Percentiles rank a stretch among this genome's conserved stretches.
These are phyloP conservation scores for Haberlea rhodopensis DNA, from an alignment of 257 asterid genomes.

Conservation along the genomic window DNA sequence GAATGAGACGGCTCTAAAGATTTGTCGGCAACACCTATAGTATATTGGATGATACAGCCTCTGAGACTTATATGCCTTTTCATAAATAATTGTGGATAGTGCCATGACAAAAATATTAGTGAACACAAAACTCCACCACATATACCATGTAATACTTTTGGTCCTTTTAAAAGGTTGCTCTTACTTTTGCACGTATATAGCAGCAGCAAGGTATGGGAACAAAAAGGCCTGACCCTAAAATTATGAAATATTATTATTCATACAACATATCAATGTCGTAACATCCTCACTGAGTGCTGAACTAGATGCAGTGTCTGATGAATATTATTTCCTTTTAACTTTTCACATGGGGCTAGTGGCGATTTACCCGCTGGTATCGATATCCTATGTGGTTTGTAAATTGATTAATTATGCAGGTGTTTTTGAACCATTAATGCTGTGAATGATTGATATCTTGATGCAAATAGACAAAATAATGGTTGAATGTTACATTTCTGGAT, in stretches of 20 bases:
- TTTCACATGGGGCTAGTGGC: not conserved
- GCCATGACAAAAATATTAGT: slow-evolving; percentile 12
- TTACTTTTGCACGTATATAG: slow-evolving; percentile 25
- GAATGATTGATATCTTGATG: not conserved
- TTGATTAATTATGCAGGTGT: not conserved
- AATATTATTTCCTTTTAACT: slow-evolving; percentile 5
- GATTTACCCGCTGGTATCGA: too few species aligned
- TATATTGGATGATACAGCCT: too few species aligned
- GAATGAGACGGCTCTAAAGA: not conserved
- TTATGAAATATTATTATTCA: slow-evolving; percentile 27
- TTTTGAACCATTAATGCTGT: not conserved
- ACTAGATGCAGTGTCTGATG: slow-evolving; percentile 27
- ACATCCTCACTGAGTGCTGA: slow-evolving; percentile 29
- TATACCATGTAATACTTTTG: not conserved
- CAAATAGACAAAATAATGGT: not conserved
- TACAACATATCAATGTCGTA: slow-evolving; percentile 26
- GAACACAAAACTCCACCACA: not conserved
- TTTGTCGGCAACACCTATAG: not conserved
- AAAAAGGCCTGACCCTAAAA: slow-evolving; percentile 27
- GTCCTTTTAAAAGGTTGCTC: slow-evolving; percentile 25
- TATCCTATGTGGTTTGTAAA: too few species aligned
- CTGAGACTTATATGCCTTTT: too few species aligned
- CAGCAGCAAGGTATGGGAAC: slow-evolving; percentile 39
- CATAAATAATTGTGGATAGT: too few species aligned
- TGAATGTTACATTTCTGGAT: slow-evolving; percentile 10